A percentile compares a stretch with the other conserved stretches of the same genome.
Conservation (phyloP, 495 filamentous ascomycete genomes). For the Pseudotulostoma volvatum region DNA sequence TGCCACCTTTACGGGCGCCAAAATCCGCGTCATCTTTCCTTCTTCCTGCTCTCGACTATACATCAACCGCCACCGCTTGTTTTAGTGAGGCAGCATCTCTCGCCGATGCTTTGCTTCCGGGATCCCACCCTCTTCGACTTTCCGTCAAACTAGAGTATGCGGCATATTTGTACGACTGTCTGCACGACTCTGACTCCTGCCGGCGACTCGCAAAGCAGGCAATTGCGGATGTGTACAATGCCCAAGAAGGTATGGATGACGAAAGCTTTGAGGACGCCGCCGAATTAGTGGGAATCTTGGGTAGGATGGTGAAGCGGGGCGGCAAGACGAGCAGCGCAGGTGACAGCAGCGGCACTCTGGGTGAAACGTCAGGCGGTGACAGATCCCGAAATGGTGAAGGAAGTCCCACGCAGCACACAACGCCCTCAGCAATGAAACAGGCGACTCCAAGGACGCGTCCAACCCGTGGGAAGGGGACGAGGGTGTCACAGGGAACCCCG, state of each 20-base stretch:
- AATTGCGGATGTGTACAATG: conserved; percentile 80
- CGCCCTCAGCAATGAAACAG: not conserved
- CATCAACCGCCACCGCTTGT: conserved; percentile 59
- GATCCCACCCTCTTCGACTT: conserved; percentile 76
- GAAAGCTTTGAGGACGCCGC: conserved; percentile 71
- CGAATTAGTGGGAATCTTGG: conserved; percentile 54
- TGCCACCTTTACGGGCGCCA: conserved; percentile 30
- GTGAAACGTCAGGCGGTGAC: conserved; percentile 7
- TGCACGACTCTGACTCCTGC: conserved; percentile 61
- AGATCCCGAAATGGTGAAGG: not conserved
- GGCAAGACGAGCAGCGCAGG: conserved; percentile 16
- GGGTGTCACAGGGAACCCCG: too few species aligned
- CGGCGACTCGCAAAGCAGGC: conserved; percentile 63
- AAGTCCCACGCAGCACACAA: not conserved
- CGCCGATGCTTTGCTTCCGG: conserved; percentile 59
- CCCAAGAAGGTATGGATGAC: conserved; percentile 80
- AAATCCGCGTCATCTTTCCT: conserved; percentile 47
- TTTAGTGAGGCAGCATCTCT: conserved; percentile 66
- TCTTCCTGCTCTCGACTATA: conserved; percentile 64
- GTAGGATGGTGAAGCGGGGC: conserved; percentile 63
- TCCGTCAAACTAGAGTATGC: conserved; percentile 85
- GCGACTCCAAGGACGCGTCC: not conserved
- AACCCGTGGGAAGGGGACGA: too few species aligned
- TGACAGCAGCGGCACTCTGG: conserved; percentile 19
- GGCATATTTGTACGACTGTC: conserved; percentile 90